Evolutionary conservation across 352 stramenopile species (phyloP).

Genomic region (Globisporangium irregulare): DNA sequence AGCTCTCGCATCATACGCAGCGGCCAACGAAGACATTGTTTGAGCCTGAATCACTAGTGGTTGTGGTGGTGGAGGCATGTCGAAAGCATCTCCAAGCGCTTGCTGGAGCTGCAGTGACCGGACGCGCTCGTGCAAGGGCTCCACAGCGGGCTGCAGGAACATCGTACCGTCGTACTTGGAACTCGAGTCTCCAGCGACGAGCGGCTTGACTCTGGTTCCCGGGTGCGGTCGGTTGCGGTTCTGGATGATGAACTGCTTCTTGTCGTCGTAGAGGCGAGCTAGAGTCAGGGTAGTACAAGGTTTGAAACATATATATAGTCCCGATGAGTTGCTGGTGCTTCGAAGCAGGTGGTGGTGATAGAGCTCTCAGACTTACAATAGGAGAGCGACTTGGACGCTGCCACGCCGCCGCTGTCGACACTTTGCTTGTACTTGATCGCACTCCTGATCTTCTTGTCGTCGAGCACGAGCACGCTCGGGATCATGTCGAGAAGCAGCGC

Average conservation of each 20-base stretch:
- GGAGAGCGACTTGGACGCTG: slow-evolving; percentile 56
- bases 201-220: slow-evolving; percentile 33
- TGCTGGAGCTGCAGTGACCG: slow-evolving; percentile 23
- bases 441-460: slow-evolving; percentile 72
- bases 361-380: slow-evolving; percentile 43
- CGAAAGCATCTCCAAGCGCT: neutral
- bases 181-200: slow-evolving; percentile 34
- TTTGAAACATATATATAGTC: neutral
- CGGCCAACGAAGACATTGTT: neutral
- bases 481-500: slow-evolving; percentile 74
- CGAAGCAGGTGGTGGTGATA: neutral
- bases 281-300: neutral
- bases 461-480: slow-evolving; percentile 65
- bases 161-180: slow-evolving; percentile 55
- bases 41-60: neutral
- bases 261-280: slow-evolving; percentile 80
- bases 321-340: neutral
- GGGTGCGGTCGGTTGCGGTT: slow-evolving; percentile 38
- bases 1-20: neutral
- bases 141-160: slow-evolving; percentile 47
- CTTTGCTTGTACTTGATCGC: slow-evolving; percentile 37
- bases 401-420: slow-evolving; percentile 18
- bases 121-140: slow-evolving; percentile 33
- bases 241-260: slow-evolving; percentile 73
- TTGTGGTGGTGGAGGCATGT: slow-evolving; percentile 7